Evolutionary conservation across 208 protist genomes (phyloP).

Genomic region (Trichomonas vaginalis): DNA sequence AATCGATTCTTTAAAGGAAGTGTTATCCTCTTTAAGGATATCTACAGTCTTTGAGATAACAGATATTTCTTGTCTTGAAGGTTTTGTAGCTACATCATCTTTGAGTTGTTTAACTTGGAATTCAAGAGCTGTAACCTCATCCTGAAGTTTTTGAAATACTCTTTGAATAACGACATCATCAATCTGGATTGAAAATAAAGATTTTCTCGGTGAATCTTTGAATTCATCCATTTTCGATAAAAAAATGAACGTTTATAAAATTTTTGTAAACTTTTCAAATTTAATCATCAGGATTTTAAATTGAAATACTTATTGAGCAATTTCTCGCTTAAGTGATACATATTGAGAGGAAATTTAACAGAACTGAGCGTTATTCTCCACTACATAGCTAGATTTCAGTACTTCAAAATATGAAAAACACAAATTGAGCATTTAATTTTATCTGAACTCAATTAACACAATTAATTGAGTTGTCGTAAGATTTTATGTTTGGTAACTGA

Average conservation of each 20-base stretch:
- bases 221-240: not conserved
- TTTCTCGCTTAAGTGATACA: no score
- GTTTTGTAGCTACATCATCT: not conserved
- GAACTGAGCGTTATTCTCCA: no score
- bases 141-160: not conserved
- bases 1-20: not conserved
- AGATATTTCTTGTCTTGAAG: not conserved
- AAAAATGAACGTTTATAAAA: not conserved
- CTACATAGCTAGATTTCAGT: no score
- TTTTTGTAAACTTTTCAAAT: no score
- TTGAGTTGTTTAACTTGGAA: not conserved
- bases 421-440: no score
- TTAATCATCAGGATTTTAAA: no score
- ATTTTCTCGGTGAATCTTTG: not conserved
- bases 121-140: not conserved
- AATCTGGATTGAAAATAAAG: not conserved
- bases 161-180: conserved; percentile 5
- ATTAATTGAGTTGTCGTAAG: no score
- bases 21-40: not conserved
- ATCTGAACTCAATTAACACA: no score
- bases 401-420: no score
- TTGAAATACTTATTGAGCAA: no score
- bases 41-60: not conserved
- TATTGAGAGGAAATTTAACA: no score
- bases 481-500: no score